A percentile compares a stretch with the other conserved stretches of the same genome.
Evolutionary conservation across 345 rosid species (phyloP).

Genomic region (Sonneratia alba): DNA sequence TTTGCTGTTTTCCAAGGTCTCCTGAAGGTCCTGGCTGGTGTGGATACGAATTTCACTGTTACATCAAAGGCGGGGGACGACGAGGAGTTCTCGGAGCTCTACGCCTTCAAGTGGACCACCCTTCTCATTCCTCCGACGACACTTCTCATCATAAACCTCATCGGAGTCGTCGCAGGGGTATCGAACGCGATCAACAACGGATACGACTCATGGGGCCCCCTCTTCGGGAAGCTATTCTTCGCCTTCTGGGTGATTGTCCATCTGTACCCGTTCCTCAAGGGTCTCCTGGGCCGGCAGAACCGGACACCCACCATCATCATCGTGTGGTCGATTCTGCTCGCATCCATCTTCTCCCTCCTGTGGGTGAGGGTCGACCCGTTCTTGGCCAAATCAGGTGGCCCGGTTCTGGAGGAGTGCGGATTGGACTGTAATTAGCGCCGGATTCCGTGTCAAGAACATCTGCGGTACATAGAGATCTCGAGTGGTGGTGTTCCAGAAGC

Average conservation of each 20-base stretch:
- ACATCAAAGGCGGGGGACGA: constrained; percentile 55
- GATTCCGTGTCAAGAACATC: neutral
- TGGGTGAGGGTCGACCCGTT: constrained; percentile 62
- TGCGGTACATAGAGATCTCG: neutral
- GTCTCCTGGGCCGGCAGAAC: constrained; percentile 45
- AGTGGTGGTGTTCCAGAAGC: neutral
- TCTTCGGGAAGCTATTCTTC: constrained; percentile 58
- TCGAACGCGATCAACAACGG: constrained; percentile 55
- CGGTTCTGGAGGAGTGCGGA: constrained; percentile 54
- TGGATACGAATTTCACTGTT: constrained; percentile 50
- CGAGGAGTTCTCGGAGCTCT: constrained; percentile 42
- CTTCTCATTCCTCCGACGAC: constrained; percentile 60
- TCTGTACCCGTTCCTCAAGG: constrained; percentile 62
- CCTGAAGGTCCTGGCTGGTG: constrained; percentile 53
- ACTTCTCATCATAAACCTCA: constrained; percentile 41
- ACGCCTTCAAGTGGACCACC: constrained; percentile 54
- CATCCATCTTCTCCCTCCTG: constrained; percentile 56
- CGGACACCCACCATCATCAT: constrained; percentile 55
- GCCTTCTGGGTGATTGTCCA: constrained; percentile 65
- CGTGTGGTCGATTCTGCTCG: constrained; percentile 65
- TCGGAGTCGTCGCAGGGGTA: constrained; percentile 51
- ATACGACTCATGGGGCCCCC: constrained; percentile 63
- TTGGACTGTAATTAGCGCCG: constrained; percentile 40
- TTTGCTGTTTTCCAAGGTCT: constrained; percentile 62
- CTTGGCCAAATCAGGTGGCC: constrained; percentile 38